These are phyloP conservation scores for Symbiodinium natans DNA, from an alignment of 73 alveolate species.

Conservation along the genomic window DNA sequence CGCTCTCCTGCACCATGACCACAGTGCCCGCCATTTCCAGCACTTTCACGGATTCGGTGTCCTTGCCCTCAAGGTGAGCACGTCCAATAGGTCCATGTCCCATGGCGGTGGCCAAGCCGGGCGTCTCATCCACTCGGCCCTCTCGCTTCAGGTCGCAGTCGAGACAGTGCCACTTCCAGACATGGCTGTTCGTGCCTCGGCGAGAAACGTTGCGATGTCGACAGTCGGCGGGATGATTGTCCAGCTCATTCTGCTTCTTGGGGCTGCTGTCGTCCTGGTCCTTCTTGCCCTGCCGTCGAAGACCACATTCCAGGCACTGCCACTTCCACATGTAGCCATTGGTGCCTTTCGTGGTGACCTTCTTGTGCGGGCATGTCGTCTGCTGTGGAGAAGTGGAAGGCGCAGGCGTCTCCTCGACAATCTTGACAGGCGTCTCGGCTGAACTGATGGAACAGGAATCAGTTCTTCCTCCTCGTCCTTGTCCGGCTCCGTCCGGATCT, in stretches of 20 bases:
- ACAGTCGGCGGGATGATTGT: neutral
- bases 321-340: neutral
- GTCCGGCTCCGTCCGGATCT: too few relatives aligned
- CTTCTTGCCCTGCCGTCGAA: neutral
- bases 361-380: neutral
- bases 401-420: neutral
- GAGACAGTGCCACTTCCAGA: conserved; percentile 19
- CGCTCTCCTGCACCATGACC: neutral
- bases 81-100: neutral
- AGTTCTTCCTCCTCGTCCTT: neutral
- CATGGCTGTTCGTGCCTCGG: neutral
- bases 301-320: conserved; percentile 25
- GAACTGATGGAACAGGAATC: neutral
- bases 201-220: neutral
- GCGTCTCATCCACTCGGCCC: neutral
- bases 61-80: neutral
- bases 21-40: neutral
- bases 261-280: neutral
- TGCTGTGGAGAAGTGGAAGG: neutral
- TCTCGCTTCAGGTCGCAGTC: neutral
- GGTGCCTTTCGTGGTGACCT: neutral
- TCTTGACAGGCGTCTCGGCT: neutral
- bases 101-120: neutral
- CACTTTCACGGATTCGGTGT: neutral
- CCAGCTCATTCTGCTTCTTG: too few relatives aligned